Conservation (phyloP, 108 stramenopile species). For the Cylindrotheca fusiformis region DNA sequence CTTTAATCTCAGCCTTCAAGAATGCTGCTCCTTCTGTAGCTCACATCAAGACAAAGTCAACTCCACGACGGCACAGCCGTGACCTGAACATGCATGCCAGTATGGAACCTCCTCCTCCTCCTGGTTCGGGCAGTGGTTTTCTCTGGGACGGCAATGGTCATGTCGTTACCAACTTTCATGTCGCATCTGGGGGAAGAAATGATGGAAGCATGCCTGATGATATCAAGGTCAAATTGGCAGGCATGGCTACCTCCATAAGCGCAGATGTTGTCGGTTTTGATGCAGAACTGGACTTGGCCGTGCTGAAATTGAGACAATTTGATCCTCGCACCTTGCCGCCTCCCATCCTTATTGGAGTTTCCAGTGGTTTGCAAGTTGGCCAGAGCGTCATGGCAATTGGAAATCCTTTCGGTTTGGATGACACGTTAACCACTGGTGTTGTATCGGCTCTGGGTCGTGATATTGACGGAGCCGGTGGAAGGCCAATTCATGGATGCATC, state of each 20-base stretch:
- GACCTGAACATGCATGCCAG: constrained; percentile 46
- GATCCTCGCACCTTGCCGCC: constrained; percentile 29
- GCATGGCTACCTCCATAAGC: constrained; percentile 42
- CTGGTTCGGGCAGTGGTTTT: constrained; percentile 66
- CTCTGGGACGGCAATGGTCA: constrained; percentile 73
- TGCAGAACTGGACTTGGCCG: constrained; percentile 63
- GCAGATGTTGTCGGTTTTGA: constrained; percentile 60
- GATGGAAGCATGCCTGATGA: constrained; percentile 16
- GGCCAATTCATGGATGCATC: constrained; percentile 76
- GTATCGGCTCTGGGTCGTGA: constrained; percentile 76
- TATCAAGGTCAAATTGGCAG: constrained; percentile 58
- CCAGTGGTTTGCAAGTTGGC: constrained; percentile 64
- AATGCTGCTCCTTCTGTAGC: constrained; percentile 56
- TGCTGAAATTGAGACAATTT: constrained; percentile 23
- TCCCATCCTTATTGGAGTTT: constrained; percentile 45
- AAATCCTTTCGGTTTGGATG: constrained; percentile 72
- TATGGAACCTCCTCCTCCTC: too few species aligned
- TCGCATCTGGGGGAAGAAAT: constrained; percentile 11
- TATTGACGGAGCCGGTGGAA: constrained; percentile 71
- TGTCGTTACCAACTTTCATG: constrained; percentile 83
- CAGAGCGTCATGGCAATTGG: constrained; percentile 77
- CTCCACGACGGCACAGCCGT: background rate
- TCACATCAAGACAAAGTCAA: constrained; percentile 46
- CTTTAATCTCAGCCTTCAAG: constrained; percentile 49
- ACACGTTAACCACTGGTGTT: constrained; percentile 70